phyloP scores from a whole-genome alignment of 768 basidiomycete species.

The Mycena capillaripes region DNA sequence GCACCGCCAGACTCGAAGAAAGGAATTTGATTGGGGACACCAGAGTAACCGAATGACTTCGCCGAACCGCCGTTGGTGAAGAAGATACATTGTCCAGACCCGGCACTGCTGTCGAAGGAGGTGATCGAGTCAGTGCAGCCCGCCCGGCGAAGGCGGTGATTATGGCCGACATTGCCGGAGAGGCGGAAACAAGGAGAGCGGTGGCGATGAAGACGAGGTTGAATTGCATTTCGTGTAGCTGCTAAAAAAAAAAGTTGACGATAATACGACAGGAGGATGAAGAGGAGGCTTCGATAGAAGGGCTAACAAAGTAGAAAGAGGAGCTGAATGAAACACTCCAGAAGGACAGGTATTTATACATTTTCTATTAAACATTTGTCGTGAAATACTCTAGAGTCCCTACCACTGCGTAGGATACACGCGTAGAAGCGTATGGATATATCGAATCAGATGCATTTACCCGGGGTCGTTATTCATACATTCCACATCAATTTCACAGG shows the following conservation, averaged over 20 bases:
- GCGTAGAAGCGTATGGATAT: too few species aligned
- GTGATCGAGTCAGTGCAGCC: conserved; percentile 1
- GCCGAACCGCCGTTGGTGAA: neutral
- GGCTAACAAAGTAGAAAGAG: conserved; percentile 6
- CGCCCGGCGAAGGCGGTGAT: neutral
- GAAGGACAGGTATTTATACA: neutral
- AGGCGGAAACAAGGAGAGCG: conserved; percentile 4
- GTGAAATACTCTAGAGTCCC: neutral
- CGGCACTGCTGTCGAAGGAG: neutral
- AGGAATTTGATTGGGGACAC: neutral
- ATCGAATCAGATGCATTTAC: too few species aligned
- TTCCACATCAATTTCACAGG: too few species aligned
- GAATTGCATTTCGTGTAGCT: conserved; percentile 7
- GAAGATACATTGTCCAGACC: neutral
- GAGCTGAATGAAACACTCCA: conserved; percentile 2
- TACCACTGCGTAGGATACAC: too few species aligned
- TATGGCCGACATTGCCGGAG: neutral
- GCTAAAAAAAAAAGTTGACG: neutral
- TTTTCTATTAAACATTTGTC: too few species aligned
- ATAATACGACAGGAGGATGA: neutral
- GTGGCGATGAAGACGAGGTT: conserved; percentile 7
- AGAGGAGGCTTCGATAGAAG: neutral
- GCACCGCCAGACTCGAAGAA: neutral
- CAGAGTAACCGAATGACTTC: neutral
- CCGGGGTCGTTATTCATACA: too few species aligned